phyloP scores from a whole-genome alignment of 1,284 basidiomycete species.

The Amylostereum areolatum region DNA sequence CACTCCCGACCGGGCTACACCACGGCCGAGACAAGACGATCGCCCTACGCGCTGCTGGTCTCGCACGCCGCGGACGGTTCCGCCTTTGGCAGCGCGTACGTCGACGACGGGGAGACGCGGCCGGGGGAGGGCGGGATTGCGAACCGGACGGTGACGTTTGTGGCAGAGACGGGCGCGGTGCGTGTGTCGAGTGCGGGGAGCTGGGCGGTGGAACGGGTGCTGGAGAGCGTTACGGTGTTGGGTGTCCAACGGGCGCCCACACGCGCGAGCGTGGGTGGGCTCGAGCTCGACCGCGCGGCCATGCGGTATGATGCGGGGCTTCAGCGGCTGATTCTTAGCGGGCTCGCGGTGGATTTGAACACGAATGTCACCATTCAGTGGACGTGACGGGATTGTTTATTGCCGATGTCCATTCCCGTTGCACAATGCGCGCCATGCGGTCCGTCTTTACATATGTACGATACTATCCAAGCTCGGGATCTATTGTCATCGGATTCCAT shows the following conservation, averaged over 20 bases:
- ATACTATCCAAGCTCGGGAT: too few relatives aligned
- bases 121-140: constrained; percentile 35
- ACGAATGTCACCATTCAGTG: too few relatives aligned
- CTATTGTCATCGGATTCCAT: too few relatives aligned
- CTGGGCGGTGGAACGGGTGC: constrained; percentile 35
- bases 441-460: too few relatives aligned
- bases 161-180: constrained; percentile 25
- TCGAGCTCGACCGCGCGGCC: too few relatives aligned
- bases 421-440: too few relatives aligned
- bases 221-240: constrained; percentile 43
- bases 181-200: constrained; percentile 32
- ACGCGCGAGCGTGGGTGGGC: neutral
- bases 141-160: constrained; percentile 38
- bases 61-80: constrained; percentile 38
- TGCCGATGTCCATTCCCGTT: too few relatives aligned
- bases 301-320: too few relatives aligned
- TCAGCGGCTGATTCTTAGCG: too few relatives aligned
- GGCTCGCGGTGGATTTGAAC: too few relatives aligned
- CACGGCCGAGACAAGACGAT: constrained; percentile 46
- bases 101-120: constrained; percentile 59
- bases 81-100: constrained; percentile 51
- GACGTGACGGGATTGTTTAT: too few relatives aligned
- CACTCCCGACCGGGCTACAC: constrained; percentile 54
- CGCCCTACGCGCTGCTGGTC: constrained; percentile 50
- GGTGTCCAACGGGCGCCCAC: constrained; percentile 22